These are phyloP conservation scores for Metschnikowia dekortorum DNA, from an alignment of 805 yeast species.

Conservation along the genomic window DNA sequence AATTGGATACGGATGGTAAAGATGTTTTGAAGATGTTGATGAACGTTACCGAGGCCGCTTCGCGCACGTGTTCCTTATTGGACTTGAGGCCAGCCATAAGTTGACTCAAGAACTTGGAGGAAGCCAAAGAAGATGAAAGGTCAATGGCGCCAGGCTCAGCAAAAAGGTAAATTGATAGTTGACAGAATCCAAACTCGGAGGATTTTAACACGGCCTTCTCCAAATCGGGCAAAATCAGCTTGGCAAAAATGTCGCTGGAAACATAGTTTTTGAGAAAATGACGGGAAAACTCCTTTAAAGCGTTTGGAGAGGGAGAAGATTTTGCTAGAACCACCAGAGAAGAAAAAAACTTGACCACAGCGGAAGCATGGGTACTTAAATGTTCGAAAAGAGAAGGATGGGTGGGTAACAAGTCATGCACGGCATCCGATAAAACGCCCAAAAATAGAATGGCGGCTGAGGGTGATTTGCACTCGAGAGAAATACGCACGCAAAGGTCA, in stretches of 20 bases:
- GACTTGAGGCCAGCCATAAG: constrained; percentile 59
- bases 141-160: constrained; percentile 27
- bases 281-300: constrained; percentile 35
- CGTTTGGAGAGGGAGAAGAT: constrained; percentile 30
- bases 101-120: constrained; percentile 46
- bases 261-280: constrained; percentile 44
- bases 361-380: constrained; percentile 11
- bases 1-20: constrained; percentile 11
- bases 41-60: constrained; percentile 39
- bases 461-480: constrained; percentile 3
- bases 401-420: constrained; percentile 21
- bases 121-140: constrained; percentile 32
- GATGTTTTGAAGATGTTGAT: constrained; percentile 19
- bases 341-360: constrained; percentile 22
- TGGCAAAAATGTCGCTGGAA: constrained; percentile 30
- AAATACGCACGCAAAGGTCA: constrained; percentile 1
- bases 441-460: constrained; percentile 17
- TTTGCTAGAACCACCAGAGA: constrained; percentile 47
- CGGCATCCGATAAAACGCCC: constrained; percentile 23
- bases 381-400: constrained; percentile 20
- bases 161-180: constrained; percentile 50
- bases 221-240: constrained; percentile 50
- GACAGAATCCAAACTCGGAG: constrained; percentile 64
- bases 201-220: constrained; percentile 76
- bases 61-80: constrained; percentile 62